Conservation (phyloP, 257 asterid genomes). For the Paulownia fortunei region DNA sequence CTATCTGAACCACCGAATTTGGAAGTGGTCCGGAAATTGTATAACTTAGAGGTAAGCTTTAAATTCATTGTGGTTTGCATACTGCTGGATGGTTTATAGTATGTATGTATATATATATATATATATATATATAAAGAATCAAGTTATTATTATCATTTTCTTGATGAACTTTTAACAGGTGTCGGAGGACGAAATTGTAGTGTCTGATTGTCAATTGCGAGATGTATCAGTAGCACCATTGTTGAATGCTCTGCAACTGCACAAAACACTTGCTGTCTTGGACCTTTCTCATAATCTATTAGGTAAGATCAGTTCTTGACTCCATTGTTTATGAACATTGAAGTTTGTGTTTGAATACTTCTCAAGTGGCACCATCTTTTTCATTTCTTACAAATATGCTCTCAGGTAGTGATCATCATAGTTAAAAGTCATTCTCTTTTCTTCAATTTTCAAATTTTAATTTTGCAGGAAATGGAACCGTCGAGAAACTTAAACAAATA, state of each 20-base stretch:
- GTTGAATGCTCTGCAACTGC: conserved; percentile 76
- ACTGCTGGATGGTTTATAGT: conserved; percentile 18
- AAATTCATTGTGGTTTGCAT: conserved; percentile 1
- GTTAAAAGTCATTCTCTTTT: conserved; percentile 13
- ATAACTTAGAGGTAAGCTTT: conserved; percentile 69
- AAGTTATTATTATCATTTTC: conserved; percentile 16
- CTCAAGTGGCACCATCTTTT: conserved; percentile 17
- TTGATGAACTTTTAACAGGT: conserved; percentile 56
- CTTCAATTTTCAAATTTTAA: conserved; percentile 28
- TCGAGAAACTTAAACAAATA: conserved; percentile 76
- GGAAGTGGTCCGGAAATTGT: conserved; percentile 78
- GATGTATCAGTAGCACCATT: conserved; percentile 84
- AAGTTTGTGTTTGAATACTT: conserved; percentile 21
- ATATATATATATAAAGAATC: conserved; percentile 10
- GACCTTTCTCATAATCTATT: conserved; percentile 92
- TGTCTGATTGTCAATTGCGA: conserved; percentile 82
- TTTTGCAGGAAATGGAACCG: conserved; percentile 77
- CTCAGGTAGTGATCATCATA: conserved; percentile 13
- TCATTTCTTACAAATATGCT: conserved; percentile 5
- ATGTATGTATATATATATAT: neutral
- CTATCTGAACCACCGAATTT: conserved; percentile 66
- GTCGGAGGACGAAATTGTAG: conserved; percentile 83
- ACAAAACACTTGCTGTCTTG: conserved; percentile 77
- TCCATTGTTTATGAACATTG: conserved; percentile 17
- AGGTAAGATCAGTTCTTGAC: conserved; percentile 53